Base-by-base conservation (phyloP, 306 rosid species). In the Medicago ruthenica region DNA sequence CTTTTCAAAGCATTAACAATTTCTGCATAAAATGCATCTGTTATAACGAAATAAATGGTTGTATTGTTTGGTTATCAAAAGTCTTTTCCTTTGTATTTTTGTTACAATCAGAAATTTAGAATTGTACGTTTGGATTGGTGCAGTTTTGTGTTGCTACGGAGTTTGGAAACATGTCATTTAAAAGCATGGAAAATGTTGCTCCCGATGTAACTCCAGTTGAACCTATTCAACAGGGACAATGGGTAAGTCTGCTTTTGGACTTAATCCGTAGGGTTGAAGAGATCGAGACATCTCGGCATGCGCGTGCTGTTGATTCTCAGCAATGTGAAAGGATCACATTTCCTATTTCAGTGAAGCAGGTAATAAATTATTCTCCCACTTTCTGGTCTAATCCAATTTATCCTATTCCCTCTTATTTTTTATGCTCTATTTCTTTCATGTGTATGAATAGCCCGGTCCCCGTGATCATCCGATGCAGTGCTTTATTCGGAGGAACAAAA, bases 291-390 rank as follows among this genome's bases (percentile, higher is more conserved):
- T 24, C 27, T 24, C 2, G 27, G 27, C 27, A 2, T 24, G 27
- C 27, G 2, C 1, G 27, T 24, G 27, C 27, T 24, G 27, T 24
- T 24, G 27, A 1, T 24, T 92, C 91, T 15, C 92, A 89, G 78
- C 88, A 86, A 79, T 88, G 88, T 79, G 97, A 95, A 76, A 86
- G 84, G 89, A 76, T 91, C 54, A 91, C 97, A 42, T 91, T 90
- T 80, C 96, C 97, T 40, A 86, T 92, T 84, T 92, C 97, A 22
- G 51, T 90, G 85, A 90, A 88, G 82, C 97, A 88, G 87, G 97
- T 89, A 62, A 40, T 27, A 8, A 40, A 60, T 63, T 24, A 8
- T 34, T 45, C 37, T n/a, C 72, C 53, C 6, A 17, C 63, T 67
- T 39, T 57, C 20, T 13, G 65, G 67, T 45, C 12, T 8, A 15